Percentiles rank a stretch among this genome's conserved stretches.
Conservation (phyloP, 345 rosid genomes). For the Bruguiera gymnorhiza region DNA sequence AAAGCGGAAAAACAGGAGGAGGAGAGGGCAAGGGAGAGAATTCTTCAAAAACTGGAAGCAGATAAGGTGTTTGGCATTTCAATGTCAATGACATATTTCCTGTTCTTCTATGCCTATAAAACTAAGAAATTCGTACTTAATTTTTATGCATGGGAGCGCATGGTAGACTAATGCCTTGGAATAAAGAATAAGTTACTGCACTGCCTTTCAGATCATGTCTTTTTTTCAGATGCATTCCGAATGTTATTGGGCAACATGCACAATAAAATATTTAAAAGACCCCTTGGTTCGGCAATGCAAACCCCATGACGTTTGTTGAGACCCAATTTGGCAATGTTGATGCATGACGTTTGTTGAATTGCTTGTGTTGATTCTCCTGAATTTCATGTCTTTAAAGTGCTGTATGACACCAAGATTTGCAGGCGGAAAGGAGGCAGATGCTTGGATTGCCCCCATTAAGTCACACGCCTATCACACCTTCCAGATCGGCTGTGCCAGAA, state of each 20-base stretch:
- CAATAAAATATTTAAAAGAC: not conserved
- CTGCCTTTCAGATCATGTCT: not conserved
- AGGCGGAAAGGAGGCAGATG: constrained; percentile 59
- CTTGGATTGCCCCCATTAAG: constrained; percentile 41
- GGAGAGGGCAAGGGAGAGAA: constrained; percentile 57
- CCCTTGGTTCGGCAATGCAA: not conserved
- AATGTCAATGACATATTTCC: not conserved
- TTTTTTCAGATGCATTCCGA: too few species aligned
- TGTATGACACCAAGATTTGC: constrained; percentile 1
- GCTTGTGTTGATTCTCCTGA: not conserved
- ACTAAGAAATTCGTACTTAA: too few species aligned
- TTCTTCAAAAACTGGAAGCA: constrained; percentile 53
- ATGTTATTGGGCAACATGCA: not conserved
- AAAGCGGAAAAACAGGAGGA: constrained; percentile 68
- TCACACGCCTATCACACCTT: constrained; percentile 16
- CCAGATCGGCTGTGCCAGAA: constrained; percentile 19
- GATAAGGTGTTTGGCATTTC: constrained; percentile 62
- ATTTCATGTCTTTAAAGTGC: not conserved
- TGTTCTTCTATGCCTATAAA: not conserved
- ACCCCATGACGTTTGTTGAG: not conserved
- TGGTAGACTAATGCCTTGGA: not conserved
- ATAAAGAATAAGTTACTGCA: not conserved
- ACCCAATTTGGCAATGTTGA: not conserved
- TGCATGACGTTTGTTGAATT: not conserved
- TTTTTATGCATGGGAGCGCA: not conserved